Evolutionary conservation across 768 basidiomycete genomes (phyloP), one percentile per base, ranked within the genome.

Genomic region (Mycena galopus): DNA sequence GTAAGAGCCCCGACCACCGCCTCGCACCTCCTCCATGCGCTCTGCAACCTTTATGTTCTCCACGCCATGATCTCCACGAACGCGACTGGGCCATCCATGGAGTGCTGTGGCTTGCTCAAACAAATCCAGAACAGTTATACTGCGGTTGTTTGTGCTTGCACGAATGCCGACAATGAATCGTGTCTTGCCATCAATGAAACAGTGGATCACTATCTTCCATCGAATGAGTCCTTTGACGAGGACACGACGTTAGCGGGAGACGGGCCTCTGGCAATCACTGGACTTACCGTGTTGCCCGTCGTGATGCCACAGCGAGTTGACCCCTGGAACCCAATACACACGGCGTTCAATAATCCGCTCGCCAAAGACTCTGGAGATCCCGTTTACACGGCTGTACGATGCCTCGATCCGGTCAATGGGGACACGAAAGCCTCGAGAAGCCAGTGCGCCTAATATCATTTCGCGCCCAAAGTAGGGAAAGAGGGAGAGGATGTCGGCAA

Each of bases 51-150:
- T 66, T 0, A 83, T 27, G 70, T 86, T 86, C 74, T 85, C 84
- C 12, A 76, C 74, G 1, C 86, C 85, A 78, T 84, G 82, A 67
- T 87, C 84, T 5, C 84, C 85, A 10, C 83, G 70, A 2, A 83
- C 53, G 1, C 81, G 67, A 10, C 75, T 78, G 0, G 84, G 85
- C 4, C 79, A 44, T 0, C 84, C 82, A 75, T 81, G 77, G 2
- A 66, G 35, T 2, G 16, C 21, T 17, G 73, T 63, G 0, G 76
- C 79, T 55, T 66, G 27, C 0, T 78, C 62, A 60, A 86, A 86
- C 0, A 84, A 65, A 0, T 77, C 25, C 0, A 83, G 65, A 2
- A 87, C 86, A 4, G 86, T 87, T 1, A 73, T 39, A 0, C 78
- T 80, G 2, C 74, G 65, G 59, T 88, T 88, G 69, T 88, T 86